Evolutionary conservation across 306 rosid species (phyloP), one percentile per base, ranked within the genome.

Genomic region (Castanea sativa): DNA sequence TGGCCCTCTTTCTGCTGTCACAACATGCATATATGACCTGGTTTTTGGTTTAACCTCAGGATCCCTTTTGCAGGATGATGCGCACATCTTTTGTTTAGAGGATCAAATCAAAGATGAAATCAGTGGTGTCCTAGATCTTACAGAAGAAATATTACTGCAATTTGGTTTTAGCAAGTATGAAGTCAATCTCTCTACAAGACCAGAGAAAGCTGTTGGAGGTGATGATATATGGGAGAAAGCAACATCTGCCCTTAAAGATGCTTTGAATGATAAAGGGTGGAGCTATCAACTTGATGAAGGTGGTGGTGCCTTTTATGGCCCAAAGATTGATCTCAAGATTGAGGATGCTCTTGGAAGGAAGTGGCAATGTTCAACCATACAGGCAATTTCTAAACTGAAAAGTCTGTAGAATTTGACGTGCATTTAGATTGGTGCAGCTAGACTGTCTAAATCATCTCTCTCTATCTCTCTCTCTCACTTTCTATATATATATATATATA

Each of bases 291-390:
- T 93, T 65, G 99, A 95, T 85, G 98, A 95, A 43, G 98, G 99
- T 20, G 99, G 97, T 65, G 98, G 99, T 80, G 99, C 99, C 53
- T 95, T 95, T 85, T 95, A 95, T 79, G 98, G 99, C 9, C 99
- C 99, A 15, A 95, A 95, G 90, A 95, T 95, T 80, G 99, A 95
- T 88, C 90, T 95, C 63, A 95, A 95, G 90, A 95, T 95, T 79
- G 98, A 93, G 88, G 99, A 95, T 85, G 99, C 99, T 32, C 94
- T 95, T 74, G 99, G 99, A 82, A 93, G 99, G 89, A 93, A 91
- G 94, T 95, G 99, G 99, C 98, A 95, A 78, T 95, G 98, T 83
- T 95, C 98, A 84, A 95, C 99, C 84, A 89, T 95, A 73, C 97
- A 95, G 97, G 99, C 73, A 90, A 89, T 83, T 77, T 64, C 78